Conservation (phyloP, 495 filamentous ascomycete species). For the Annulohypoxylon bovei region DNA sequence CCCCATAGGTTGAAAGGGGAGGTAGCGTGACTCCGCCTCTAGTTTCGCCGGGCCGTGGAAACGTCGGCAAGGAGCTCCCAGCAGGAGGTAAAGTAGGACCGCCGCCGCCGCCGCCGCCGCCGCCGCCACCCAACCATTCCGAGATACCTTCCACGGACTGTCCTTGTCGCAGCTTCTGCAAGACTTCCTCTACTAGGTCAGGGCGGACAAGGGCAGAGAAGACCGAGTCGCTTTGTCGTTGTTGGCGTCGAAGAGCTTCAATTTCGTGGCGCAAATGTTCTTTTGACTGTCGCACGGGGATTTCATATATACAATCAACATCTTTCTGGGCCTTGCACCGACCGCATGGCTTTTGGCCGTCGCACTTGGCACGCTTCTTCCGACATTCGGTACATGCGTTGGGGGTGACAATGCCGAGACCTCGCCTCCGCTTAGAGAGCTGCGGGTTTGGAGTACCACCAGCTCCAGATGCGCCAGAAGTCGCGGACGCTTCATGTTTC, state of each 20-base stretch:
- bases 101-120: slow-evolving; percentile 20
- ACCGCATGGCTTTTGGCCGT: slow-evolving; percentile 62
- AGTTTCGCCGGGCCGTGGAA: slow-evolving; percentile 33
- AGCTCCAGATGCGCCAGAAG: slow-evolving; percentile 26
- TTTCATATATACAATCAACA: slow-evolving; percentile 62
- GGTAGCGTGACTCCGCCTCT: slow-evolving; percentile 35
- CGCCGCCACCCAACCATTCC: slow-evolving; percentile 55
- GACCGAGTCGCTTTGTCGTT: slow-evolving; percentile 57
- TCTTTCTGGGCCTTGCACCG: slow-evolving; percentile 60
- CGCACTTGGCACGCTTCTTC: slow-evolving; percentile 68
- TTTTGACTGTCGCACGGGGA: slow-evolving; percentile 64
- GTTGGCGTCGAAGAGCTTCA: slow-evolving; percentile 58
- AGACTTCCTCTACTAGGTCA: slow-evolving; percentile 58
- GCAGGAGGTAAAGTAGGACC: slow-evolving; percentile 27
- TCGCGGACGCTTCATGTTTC: slow-evolving; percentile 34
- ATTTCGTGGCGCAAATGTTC: slow-evolving; percentile 63
- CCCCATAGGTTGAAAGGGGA: slow-evolving; percentile 39
- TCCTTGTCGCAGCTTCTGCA: slow-evolving; percentile 58
- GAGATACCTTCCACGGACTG: slow-evolving; percentile 61
- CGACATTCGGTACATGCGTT: slow-evolving; percentile 68
- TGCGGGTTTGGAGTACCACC: slow-evolving; percentile 20
- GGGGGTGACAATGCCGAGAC: slow-evolving; percentile 62
- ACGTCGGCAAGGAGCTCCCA: slow-evolving; percentile 26
- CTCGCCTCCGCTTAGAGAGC: slow-evolving; percentile 58
- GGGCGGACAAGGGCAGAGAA: slow-evolving; percentile 56